These are phyloP conservation scores for Boletus vinaceobasis DNA, from an alignment of 768 basidiomycete genomes.

Conservation along the genomic window DNA sequence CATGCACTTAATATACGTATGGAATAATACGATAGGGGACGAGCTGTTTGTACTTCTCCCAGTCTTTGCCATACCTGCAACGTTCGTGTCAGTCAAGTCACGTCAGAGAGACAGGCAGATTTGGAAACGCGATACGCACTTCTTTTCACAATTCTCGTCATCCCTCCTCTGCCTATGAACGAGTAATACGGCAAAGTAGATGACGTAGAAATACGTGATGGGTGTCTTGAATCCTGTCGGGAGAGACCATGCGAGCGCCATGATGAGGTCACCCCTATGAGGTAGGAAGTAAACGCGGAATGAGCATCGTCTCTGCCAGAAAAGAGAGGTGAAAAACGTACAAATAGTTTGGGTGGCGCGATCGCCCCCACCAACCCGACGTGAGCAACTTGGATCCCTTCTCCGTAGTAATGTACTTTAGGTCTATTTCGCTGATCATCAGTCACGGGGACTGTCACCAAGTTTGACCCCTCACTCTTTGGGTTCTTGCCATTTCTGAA, in stretches of 20 bases:
- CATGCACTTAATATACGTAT: constrained; percentile 57
- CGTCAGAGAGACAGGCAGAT: neutral
- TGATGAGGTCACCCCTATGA: constrained; percentile 76
- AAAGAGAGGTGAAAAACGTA: constrained; percentile 31
- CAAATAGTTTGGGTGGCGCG: constrained; percentile 92
- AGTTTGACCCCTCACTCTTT: constrained; percentile 59
- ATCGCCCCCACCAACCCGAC: constrained; percentile 97
- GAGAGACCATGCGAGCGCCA: constrained; percentile 91
- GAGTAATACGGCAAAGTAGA: constrained; percentile 86
- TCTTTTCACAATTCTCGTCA: constrained; percentile 86
- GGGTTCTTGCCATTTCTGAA: constrained; percentile 93
- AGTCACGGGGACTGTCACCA: neutral
- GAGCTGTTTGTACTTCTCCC: constrained; percentile 83
- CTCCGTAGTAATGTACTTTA: constrained; percentile 75
- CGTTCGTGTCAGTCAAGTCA: neutral
- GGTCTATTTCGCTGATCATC: constrained; percentile 45
- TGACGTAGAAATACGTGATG: constrained; percentile 92
- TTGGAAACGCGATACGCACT: constrained; percentile 48
- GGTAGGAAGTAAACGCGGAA: neutral
- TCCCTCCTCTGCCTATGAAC: constrained; percentile 88
- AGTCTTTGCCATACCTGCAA: constrained; percentile 85
- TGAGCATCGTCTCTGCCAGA: neutral
- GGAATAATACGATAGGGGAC: constrained; percentile 87
- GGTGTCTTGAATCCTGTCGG: constrained; percentile 91
- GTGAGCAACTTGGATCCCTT: constrained; percentile 88